Base-by-base conservation (phyloP, 1,284 basidiomycete genomes). In the Papiliotrema nemorosa region DNA sequence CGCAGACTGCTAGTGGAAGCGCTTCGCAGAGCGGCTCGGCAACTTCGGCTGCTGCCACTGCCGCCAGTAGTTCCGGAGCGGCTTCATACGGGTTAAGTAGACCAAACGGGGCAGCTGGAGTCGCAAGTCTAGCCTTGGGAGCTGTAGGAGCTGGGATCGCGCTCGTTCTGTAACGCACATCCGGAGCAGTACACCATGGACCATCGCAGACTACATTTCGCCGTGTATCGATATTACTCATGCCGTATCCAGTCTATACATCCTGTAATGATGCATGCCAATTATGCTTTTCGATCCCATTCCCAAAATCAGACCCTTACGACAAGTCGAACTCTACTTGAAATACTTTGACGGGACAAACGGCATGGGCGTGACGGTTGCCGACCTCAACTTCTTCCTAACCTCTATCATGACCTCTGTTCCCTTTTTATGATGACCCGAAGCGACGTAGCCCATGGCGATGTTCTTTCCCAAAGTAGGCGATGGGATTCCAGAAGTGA, bases 401-500 rank as follows among this genome's bases (percentile, higher is more conserved):
- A 77, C 74, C 60, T 75, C 72, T 42, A 77, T 61, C 58, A 64
- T 66, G 24, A 76, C 69, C 67, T 85, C 81, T 0, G 88, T 96
- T 6, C 89, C 91, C 73, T 89, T 91, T 77, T 93, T 97, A 78
- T 97, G 90, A 73, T 80, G 82, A 0, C 90, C 91, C 31, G 78
- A 81, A 53, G 78, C 74, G 44, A 97, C 82, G 66, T 97, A 94
- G 0, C 85, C 94, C 94, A 98, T 98, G 6, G 93, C 90, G 64
- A 98, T 90, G 76, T 98, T 97, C 71, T 86, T 84, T 3, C 84
- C 84, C 1, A 93, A 77, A 1, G 90, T 88, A 0, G 93, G 93
- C 1, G 90, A 93, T 6, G 96, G 96, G 54, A 97, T 97, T 45
- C 94, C 94, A 0, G 91, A 97, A 0, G 94, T 97, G 34, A 97